Conservation (phyloP, 306 rosid genomes). For the Quercus suber region DNA sequence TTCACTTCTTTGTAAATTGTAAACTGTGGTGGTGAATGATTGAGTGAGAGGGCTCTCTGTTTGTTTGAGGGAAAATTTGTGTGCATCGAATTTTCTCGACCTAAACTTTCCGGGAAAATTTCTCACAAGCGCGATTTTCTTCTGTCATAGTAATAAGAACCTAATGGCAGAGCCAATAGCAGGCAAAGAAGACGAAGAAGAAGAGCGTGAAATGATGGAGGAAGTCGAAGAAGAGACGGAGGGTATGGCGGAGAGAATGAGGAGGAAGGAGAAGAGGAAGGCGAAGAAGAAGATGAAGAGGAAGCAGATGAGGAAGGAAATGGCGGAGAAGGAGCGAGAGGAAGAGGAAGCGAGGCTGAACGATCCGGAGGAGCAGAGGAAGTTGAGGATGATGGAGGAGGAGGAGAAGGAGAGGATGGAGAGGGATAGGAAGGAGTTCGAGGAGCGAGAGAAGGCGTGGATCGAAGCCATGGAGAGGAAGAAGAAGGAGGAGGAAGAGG, state of each 20-base stretch:
- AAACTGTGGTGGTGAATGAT: not conserved
- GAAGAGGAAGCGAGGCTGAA: conserved; percentile 59
- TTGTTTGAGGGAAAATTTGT: not conserved
- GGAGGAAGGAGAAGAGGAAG: conserved; percentile 87
- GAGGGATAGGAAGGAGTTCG: conserved; percentile 50
- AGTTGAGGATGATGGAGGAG: conserved; percentile 36
- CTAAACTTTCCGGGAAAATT: not conserved
- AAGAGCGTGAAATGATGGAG: not conserved
- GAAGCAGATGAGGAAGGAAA: conserved; percentile 61
- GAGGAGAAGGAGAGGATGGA: conserved; percentile 63
- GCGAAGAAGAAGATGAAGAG: conserved; percentile 72
- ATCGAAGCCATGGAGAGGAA: conserved; percentile 50
- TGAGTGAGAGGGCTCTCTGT: not conserved
- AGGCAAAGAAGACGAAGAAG: conserved; percentile 7
- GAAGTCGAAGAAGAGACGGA: conserved; percentile 12
- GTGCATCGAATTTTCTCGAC: not conserved
- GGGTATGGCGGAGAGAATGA: conserved; percentile 3
- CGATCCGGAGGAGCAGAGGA: conserved; percentile 63
- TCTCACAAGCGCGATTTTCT: not conserved
- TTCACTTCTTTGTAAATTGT: not conserved
- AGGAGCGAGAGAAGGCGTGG: conserved; percentile 74
- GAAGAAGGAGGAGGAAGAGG: conserved; percentile 28
- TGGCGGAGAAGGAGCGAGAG: conserved; percentile 47
- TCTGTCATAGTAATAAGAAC: not conserved
- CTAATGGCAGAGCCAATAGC: not conserved